These are phyloP conservation scores for Phoma herbarum DNA, from an alignment of 2,329 filamentous ascomycete genomes.

Conservation along the genomic window DNA sequence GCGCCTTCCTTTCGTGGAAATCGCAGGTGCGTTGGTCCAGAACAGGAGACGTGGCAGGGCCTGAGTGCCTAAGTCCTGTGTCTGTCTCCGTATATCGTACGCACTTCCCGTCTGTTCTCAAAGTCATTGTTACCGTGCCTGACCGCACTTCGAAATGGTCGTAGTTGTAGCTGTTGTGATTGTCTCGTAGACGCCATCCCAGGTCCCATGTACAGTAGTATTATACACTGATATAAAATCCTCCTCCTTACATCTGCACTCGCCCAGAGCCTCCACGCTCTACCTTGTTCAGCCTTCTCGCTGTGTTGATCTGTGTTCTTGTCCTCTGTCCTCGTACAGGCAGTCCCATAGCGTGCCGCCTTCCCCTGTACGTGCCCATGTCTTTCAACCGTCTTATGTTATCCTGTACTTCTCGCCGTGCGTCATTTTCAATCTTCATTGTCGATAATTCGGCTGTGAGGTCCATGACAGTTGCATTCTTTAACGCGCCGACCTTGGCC, in stretches of 20 bases:
- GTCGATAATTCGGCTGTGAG: conserved; percentile 85
- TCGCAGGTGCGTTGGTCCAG: not conserved
- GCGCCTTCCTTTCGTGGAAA: conserved; percentile 12
- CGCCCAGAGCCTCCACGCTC: conserved; percentile 58
- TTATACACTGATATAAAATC: conserved; percentile 32
- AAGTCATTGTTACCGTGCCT: not conserved
- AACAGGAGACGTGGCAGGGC: not conserved
- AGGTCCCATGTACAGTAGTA: conserved; percentile 35
- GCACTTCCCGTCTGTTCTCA: not conserved
- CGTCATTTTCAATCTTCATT: conserved; percentile 94
- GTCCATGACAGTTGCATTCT: conserved; percentile 78
- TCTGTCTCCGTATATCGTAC: not conserved
- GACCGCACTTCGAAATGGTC: not conserved
- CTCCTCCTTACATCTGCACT: conserved; percentile 37
- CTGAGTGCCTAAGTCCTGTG: not conserved
- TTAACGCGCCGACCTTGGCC: conserved; percentile 78
- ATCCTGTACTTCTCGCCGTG: conserved; percentile 77
- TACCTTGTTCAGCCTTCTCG: conserved; percentile 66
- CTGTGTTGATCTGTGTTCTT: conserved; percentile 74
- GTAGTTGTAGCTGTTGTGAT: conserved; percentile 3
- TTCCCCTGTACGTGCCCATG: conserved; percentile 88
- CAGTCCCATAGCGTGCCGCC: conserved; percentile 89
- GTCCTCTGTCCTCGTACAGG: conserved; percentile 92
- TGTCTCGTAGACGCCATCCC: conserved; percentile 20
- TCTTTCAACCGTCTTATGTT: conserved; percentile 88